These are phyloP conservation scores for Akanthomyces uredinophilus DNA, from an alignment of 2,329 filamentous ascomycete genomes.

Conservation along the genomic window DNA sequence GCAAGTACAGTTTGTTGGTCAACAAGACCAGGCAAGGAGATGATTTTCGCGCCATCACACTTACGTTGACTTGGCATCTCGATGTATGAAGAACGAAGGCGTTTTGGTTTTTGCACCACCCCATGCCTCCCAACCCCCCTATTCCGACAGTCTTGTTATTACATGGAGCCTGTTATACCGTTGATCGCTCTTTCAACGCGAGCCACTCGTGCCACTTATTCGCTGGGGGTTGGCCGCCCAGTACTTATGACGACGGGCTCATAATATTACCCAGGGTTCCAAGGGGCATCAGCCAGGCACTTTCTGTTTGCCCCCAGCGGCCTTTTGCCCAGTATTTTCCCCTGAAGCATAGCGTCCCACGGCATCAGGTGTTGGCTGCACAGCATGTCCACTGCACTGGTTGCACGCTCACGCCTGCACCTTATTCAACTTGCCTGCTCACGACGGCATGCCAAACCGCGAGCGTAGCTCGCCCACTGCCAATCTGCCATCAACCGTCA, in stretches of 20 bases:
- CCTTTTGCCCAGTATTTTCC: no score
- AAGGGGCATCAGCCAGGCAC: slow-evolving; percentile 2
- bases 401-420: not conserved
- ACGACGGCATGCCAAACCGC: not conserved
- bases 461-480: no score
- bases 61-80: no score
- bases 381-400: no score
- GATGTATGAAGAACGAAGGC: no score
- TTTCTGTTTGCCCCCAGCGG: not conserved
- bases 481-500: not conserved
- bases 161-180: not conserved
- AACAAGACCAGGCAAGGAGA: not conserved
- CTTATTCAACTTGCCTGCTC: not conserved
- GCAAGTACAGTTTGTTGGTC: not conserved
- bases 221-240: not conserved
- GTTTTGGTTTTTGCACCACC: no score
- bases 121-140: not conserved
- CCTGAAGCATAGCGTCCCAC: not conserved
- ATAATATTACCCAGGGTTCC: slow-evolving; percentile 2
- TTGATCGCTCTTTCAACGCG: not conserved
- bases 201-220: not conserved
- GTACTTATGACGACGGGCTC: not conserved
- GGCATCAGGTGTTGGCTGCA: not conserved
- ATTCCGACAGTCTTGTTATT: not conserved
- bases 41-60: no score